These are phyloP conservation scores for Boletus subcaerulescens DNA, from an alignment of 768 basidiomycete genomes.

Conservation along the genomic window DNA sequence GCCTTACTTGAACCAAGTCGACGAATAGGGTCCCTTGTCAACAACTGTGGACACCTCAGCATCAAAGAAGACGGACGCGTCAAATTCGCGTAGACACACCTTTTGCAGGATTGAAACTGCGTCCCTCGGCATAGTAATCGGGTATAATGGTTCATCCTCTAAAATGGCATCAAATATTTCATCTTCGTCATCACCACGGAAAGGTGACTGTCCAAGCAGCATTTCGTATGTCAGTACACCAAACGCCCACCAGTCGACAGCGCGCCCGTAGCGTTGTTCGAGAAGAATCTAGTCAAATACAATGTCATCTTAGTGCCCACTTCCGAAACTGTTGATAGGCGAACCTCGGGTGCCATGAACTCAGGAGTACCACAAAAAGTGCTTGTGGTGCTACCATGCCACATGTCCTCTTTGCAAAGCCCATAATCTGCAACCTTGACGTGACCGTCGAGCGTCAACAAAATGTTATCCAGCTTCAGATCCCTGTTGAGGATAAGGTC, in stretches of 20 bases:
- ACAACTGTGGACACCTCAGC: constrained; percentile 49
- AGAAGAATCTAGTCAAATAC: constrained; percentile 71
- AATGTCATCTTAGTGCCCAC: background rate
- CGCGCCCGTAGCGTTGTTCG: constrained; percentile 98
- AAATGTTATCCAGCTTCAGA: constrained; percentile 96
- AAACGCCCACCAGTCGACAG: constrained; percentile 99
- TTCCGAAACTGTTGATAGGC: constrained; percentile 12
- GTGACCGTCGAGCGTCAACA: constrained; percentile 94
- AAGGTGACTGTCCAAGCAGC: constrained; percentile 97
- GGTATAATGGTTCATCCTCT: constrained; percentile 97
- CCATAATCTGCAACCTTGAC: constrained; percentile 99
- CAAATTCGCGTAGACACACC: constrained; percentile 39
- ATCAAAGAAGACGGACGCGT: background rate
- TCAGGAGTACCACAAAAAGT: constrained; percentile 99
- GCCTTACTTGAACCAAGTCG: constrained; percentile 89
- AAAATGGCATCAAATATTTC: constrained; percentile 99
- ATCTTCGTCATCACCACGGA: constrained; percentile 98
- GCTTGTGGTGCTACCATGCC: constrained; percentile 91
- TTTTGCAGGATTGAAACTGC: constrained; percentile 95
- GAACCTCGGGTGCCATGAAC: constrained; percentile 98
- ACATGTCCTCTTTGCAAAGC: constrained; percentile 99
- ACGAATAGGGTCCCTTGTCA: constrained; percentile 87
- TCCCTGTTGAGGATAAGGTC: constrained; percentile 53
- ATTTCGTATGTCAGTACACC: constrained; percentile 99
- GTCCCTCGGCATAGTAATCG: constrained; percentile 98